Evolutionary conservation across 2,329 filamentous ascomycete species (phyloP).

Genomic region (Arthrobotrys musiformis): DNA sequence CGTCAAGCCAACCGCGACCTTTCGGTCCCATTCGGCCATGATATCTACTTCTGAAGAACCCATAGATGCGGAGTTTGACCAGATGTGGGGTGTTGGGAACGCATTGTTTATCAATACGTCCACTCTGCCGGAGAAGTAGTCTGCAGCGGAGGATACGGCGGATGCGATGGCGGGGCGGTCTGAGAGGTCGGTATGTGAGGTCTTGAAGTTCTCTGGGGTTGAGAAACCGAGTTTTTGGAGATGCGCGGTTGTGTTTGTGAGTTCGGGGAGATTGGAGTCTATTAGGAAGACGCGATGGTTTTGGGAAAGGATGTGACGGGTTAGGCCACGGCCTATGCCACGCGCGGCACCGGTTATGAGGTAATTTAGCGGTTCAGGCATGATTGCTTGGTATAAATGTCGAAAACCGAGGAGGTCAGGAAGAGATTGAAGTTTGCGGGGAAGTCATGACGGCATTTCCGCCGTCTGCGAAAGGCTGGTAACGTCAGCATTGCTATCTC

Average conservation of each 20-base stretch:
- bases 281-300: constrained; percentile 44
- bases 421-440: background rate
- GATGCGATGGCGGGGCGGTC: background rate
- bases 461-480: too few relatives aligned
- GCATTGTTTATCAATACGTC: constrained; percentile 47
- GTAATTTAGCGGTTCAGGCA: constrained; percentile 58
- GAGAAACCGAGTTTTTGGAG: constrained; percentile 1
- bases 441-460: background rate
- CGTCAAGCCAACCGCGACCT: constrained; percentile 34
- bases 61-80: constrained; percentile 26
- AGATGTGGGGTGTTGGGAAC: constrained; percentile 35
- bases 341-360: constrained; percentile 63
- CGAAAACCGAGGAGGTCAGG: too few relatives aligned
- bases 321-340: constrained; percentile 63
- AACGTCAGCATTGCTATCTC: background rate
- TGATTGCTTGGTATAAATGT: background rate
- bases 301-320: constrained; percentile 61
- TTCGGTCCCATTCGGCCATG: constrained; percentile 42
- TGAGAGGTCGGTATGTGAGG: constrained; percentile 39
- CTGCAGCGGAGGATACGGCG: constrained; percentile 2
- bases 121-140: constrained; percentile 24
- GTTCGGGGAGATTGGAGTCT: constrained; percentile 24
- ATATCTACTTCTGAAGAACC: constrained; percentile 27
- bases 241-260: constrained; percentile 12
- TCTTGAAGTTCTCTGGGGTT: constrained; percentile 1